Base-by-base conservation (phyloP, 495 filamentous ascomycete species). In the Penicillium pulvis region DNA sequence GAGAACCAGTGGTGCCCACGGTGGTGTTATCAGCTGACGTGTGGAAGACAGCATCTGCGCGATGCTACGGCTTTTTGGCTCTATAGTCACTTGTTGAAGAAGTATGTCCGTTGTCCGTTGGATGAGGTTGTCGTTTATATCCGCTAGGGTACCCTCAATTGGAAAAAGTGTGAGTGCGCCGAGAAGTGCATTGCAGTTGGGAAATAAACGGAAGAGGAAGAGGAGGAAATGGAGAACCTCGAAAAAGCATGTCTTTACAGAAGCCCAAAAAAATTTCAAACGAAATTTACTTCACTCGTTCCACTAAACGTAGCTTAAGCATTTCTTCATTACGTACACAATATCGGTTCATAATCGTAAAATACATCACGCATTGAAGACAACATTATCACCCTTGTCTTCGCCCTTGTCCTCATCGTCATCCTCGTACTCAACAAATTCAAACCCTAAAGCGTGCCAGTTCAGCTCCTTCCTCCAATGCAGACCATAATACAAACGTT, bases 401-500 rank as follows among this genome's bases (percentile, higher is more conserved):
- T 17, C 16, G 6, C 4, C 45, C n/a, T 42, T n/a, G 1, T 33
- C 6, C n/a, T 31, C 12, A 26, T 30, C 46, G 11, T 53, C 39
- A 1, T 9, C 26, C 24, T 62, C 57, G 7, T 72, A 68, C n/a
- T 77, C 72, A 2, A 79, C 77, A 79, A 87, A 96, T 65, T 95
- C 87, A 84, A 92, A 98, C 16, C 86, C 89, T 51, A 97, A 71
- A 58, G 92, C 80, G 56, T 89, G 89, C 95, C 95, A 98, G 72
- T 98, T 98, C 58, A 98, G 75, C 73, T 97, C 92, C 52, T 87
- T 86, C 26, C 93, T 84, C 91, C 92, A 98, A 72, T 92, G 94
- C 14, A 98, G 75, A 2, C 94, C 94, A 61, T 96, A 91, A 46
- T 78, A 79, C 8, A 44, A 14, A 20, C 75, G 56, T 2, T 55